Base-by-base conservation (phyloP, 1,139 yeast genomes). In the Nakaseomyces sp. region DNA sequence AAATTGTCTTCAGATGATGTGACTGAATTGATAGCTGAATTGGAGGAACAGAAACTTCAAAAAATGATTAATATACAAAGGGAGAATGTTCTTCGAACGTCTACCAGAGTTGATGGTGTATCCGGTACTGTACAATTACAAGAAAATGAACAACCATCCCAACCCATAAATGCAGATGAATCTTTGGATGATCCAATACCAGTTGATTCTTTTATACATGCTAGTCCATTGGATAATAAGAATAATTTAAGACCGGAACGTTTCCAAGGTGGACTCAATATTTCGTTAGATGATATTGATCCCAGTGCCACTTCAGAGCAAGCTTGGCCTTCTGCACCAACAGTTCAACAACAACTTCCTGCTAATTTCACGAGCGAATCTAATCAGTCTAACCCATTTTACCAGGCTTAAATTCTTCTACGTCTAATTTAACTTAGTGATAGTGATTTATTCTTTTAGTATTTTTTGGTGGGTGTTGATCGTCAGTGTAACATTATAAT, bases 21-120 rank as follows among this genome's bases (percentile, higher is more conserved):
- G 5, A 32, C 37, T 16, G 51, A 48, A 30, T 45, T 50, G 20
- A 43, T 50, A 30, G 50, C 45, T 10, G 49, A 48, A 9, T 36
- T 50, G 29, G 53, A 50, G 35, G 54, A 50, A 20, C 43, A 42
- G 29, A 48, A 43, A 35, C 46, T 50, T 13, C 38, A 43, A 35
- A 22, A 26, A 15, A 40, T 22, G 18, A 26, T 43, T 15, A 18
- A 39, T 15, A 22, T 22, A 5, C 40, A 35, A 19, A 19, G 43
- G 28, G 25, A 33, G 10, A 32, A 40, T 13, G 29, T 43, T 15
- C 26, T 35, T 20, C 43, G 41, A 29, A 12, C 36, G 2, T 39
- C 41, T n/a, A 39, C 41, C 4, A 28, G 28, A 12, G n/a, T 39
- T 8, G 28, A 35, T n/a, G 28, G 38, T 13, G 28, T 7, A 13